Conservation (phyloP, 1,284 basidiomycete genomes). For the Puccinia sorghi region DNA sequence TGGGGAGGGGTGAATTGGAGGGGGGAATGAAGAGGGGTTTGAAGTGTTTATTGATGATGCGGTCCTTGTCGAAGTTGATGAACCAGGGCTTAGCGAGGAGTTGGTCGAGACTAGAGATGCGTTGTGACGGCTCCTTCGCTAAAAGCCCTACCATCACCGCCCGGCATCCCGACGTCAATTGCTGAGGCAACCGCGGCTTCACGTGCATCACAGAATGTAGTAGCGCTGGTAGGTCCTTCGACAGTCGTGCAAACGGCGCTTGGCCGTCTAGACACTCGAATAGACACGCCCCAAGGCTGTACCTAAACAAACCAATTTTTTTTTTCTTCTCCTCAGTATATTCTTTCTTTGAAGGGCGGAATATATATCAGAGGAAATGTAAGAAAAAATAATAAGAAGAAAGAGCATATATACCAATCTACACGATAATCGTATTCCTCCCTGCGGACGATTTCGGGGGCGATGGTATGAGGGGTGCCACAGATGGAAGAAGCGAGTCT, state of each 20-base stretch:
- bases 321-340: no score
- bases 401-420: slow-evolving; percentile 53
- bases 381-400: no score
- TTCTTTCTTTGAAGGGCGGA: no score
- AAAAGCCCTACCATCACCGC: background rate
- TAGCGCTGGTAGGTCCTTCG: slow-evolving; percentile 50
- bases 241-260: slow-evolving; percentile 50
- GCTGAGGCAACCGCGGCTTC: slow-evolving; percentile 19
- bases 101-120: background rate
- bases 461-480: slow-evolving; percentile 56
- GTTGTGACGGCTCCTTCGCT: background rate
- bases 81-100: background rate
- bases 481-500: slow-evolving; percentile 51
- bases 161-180: background rate
- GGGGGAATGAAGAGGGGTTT: background rate
- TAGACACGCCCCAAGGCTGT: slow-evolving; percentile 53
- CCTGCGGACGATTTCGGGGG: slow-evolving; percentile 54
- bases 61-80: background rate
- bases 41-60: background rate
- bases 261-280: slow-evolving; percentile 52
- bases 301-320: background rate
- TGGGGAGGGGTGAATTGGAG: background rate
- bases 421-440: slow-evolving; percentile 54
- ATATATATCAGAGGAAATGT: background rate
- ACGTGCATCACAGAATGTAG: slow-evolving; percentile 54